Percentiles rank a stretch among this genome's conserved stretches.
Conservation (phyloP, 352 stramenopile species). For the Phytophthora multivora region DNA sequence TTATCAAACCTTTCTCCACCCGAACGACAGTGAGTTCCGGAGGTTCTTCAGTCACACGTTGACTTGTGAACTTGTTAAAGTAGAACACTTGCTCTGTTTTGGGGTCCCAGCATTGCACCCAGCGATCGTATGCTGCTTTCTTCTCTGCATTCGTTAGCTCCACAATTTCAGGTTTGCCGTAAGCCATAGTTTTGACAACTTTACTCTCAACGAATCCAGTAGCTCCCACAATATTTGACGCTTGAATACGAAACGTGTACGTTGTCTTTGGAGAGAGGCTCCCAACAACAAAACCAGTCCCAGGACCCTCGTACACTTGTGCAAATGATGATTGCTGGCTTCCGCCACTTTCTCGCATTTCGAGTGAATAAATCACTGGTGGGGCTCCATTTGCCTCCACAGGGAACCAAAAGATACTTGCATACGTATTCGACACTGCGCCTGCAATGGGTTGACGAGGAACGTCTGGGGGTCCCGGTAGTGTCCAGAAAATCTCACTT, state of each 20-base stretch:
- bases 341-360: conserved; percentile 47
- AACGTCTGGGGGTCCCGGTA: conserved; percentile 51
- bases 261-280: conserved; percentile 47
- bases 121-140: conserved; percentile 52
- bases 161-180: conserved; percentile 69
- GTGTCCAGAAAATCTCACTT: conserved; percentile 62
- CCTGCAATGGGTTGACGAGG: conserved; percentile 58
- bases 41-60: conserved; percentile 67
- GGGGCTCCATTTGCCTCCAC: conserved; percentile 61
- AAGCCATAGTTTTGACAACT: conserved; percentile 57
- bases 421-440: conserved; percentile 67
- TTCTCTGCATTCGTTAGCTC: conserved; percentile 56
- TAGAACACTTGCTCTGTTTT: conserved; percentile 88
- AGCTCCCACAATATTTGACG: conserved; percentile 67
- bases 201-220: conserved; percentile 69
- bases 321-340: conserved; percentile 36
- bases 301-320: conserved; percentile 67
- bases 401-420: conserved; percentile 74
- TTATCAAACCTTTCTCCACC: conserved; percentile 43
- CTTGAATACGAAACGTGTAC: conserved; percentile 74
- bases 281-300: conserved; percentile 65
- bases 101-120: conserved; percentile 89
- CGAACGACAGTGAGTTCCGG: conserved; percentile 48
- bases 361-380: conserved; percentile 65
- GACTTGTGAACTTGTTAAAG: conserved; percentile 87